Evolutionary conservation across 1,284 basidiomycete species (phyloP).

Genomic region (Mrakiaceae sp.): DNA sequence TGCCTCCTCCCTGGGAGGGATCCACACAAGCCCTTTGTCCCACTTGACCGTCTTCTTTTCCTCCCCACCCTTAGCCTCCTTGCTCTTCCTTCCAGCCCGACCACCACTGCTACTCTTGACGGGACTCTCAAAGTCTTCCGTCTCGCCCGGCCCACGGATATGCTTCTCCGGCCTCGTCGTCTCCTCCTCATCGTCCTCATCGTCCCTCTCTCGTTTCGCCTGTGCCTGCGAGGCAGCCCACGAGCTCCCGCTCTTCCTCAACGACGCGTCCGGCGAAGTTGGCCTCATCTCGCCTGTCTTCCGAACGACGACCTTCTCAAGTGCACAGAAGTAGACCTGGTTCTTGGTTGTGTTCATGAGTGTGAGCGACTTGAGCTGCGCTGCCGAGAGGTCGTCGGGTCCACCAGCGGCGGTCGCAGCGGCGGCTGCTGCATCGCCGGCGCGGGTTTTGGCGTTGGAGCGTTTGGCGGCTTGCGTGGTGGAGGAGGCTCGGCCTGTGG

Average conservation of each 20-base stretch:
- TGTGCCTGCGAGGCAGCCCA: background rate
- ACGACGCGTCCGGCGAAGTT: background rate
- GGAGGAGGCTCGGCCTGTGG: background rate
- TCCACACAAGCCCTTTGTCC: conserved; percentile 14
- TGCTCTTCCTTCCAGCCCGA: background rate
- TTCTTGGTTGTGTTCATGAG: conserved; percentile 15
- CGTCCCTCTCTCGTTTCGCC: background rate
- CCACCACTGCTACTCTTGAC: conserved; percentile 1
- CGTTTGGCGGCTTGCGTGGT: background rate
- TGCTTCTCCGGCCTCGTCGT: conserved; percentile 3
- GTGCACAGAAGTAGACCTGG: conserved; percentile 13
- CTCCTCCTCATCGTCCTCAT: conserved; percentile 5
- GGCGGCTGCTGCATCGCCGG: background rate
- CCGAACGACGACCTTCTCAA: conserved; percentile 16
- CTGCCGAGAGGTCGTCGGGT: conserved; percentile 4
- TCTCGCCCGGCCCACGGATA: conserved; percentile 12
- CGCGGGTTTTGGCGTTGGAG: background rate
- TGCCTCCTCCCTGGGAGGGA: conserved; percentile 1
- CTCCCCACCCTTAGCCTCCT: background rate
- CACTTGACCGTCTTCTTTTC: conserved; percentile 7
- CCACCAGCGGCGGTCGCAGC: background rate
- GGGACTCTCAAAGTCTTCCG: conserved; percentile 13
- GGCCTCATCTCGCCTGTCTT: conserved; percentile 12
- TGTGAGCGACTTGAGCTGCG: conserved; percentile 14
- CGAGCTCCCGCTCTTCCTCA: conserved; percentile 2